These are phyloP conservation scores for Leccinum boreale DNA, from an alignment of 768 basidiomycete genomes.

Conservation along the genomic window DNA sequence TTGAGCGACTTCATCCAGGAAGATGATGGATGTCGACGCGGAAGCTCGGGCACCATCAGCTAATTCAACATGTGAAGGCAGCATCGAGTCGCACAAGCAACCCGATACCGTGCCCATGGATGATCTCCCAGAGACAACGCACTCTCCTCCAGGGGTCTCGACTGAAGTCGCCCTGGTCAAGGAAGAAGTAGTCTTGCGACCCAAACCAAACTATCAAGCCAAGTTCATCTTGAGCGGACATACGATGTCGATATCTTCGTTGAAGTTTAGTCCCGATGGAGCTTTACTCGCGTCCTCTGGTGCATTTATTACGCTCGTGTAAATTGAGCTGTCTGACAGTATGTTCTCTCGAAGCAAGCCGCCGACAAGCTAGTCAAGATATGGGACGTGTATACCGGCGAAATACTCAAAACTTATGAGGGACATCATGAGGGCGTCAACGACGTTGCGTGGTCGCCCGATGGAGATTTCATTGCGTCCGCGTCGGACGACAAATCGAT, in stretches of 20 bases:
- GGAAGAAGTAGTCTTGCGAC: constrained; percentile 1
- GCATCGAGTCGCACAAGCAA: constrained; percentile 3
- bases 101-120: constrained; percentile 11
- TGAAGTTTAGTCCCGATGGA: constrained; percentile 90
- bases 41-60: neutral
- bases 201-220: constrained; percentile 51
- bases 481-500: constrained; percentile 93
- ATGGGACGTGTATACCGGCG: constrained; percentile 73
- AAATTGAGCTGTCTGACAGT: constrained; percentile 15
- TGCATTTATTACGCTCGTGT: constrained; percentile 37
- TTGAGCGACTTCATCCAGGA: neutral
- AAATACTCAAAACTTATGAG: constrained; percentile 66
- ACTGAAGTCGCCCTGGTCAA: neutral
- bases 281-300: constrained; percentile 78
- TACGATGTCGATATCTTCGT: constrained; percentile 71
- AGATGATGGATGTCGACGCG: constrained; percentile 17
- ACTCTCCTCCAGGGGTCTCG: neutral
- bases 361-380: constrained; percentile 81
- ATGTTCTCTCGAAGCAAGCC: constrained; percentile 52
- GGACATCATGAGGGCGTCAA: constrained; percentile 85
- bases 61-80: neutral
- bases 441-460: constrained; percentile 84
- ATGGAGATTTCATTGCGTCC: constrained; percentile 81
- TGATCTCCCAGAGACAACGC: constrained; percentile 1
- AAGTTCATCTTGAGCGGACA: constrained; percentile 78